Percentiles rank a stretch among this genome's conserved stretches.
phyloP scores from a whole-genome alignment of 2,329 filamentous ascomycete species.

The Pseudogymnoascus sp. region DNA sequence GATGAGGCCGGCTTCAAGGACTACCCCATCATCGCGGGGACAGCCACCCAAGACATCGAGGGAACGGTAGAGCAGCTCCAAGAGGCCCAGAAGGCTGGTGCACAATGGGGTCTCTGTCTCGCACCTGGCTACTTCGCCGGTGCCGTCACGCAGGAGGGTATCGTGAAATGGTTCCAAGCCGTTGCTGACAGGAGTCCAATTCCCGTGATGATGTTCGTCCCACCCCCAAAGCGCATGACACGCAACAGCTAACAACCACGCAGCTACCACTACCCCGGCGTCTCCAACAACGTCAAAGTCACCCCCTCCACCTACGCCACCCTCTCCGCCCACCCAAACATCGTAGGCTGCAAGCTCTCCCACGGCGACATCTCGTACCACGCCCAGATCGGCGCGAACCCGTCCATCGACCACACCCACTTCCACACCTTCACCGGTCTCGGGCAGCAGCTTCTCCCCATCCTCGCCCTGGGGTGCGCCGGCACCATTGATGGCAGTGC shows the following conservation, averaged over 20 bases:
- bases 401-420: constrained; percentile 47
- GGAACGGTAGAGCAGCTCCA: constrained; percentile 45
- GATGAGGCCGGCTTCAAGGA: constrained; percentile 47
- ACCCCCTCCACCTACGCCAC: constrained; percentile 47
- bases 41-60: constrained; percentile 47
- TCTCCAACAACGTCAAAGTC: constrained; percentile 57
- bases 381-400: constrained; percentile 51
- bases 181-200: constrained; percentile 54
- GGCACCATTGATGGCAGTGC: constrained; percentile 61
- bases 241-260: neutral
- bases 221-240: neutral
- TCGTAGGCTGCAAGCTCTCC: constrained; percentile 62
- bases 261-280: constrained; percentile 52
- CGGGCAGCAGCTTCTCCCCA: constrained; percentile 56
- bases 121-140: constrained; percentile 58
- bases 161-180: constrained; percentile 51
- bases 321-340: constrained; percentile 55
- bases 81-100: constrained; percentile 46
- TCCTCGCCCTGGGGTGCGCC: constrained; percentile 53
- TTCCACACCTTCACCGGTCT: constrained; percentile 58
- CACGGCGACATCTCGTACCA: constrained; percentile 60
- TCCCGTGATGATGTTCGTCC: constrained; percentile 47
- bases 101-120: constrained; percentile 55
- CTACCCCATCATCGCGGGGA: constrained; percentile 53
- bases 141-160: constrained; percentile 48